phyloP scores from a whole-genome alignment of 2,329 filamentous ascomycete genomes.

The Fusarium bulbicola region DNA sequence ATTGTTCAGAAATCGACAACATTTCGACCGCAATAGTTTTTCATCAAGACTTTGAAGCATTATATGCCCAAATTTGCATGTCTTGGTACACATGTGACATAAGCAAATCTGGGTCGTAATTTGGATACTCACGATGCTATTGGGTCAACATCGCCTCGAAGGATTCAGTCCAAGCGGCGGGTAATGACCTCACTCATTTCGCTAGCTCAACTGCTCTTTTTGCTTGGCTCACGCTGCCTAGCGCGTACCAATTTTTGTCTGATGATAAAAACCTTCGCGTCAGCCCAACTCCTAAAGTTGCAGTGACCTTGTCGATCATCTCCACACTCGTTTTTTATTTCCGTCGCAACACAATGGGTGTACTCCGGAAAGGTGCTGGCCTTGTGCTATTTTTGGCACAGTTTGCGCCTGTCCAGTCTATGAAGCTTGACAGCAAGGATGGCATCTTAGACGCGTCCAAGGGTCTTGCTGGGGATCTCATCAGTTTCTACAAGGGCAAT shows the following conservation, averaged over 20 bases:
- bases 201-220: not conserved
- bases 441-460: conserved; percentile 25
- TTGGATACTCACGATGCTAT: not conserved
- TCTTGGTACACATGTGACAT: not conserved
- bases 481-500: conserved; percentile 61
- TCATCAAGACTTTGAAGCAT: not conserved
- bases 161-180: not conserved
- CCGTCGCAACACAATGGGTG: not conserved
- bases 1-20: accelerated
- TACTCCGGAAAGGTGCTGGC: not conserved
- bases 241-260: not conserved
- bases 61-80: not conserved
- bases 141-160: not conserved
- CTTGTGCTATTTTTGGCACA: conserved; percentile 6
- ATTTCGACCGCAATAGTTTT: not conserved
- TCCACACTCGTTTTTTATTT: not conserved
- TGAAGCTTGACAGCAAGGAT: conserved; percentile 8
- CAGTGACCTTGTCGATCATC: not conserved
- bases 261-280: not conserved
- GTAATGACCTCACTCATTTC: conserved; percentile 10
- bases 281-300: not conserved
- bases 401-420: not conserved
- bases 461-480: conserved; percentile 59
- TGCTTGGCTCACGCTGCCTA: not conserved
- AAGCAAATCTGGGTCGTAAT: not conserved